Conservation (phyloP, 2,329 filamentous ascomycete genomes). For the Aspergillus ustus region DNA sequence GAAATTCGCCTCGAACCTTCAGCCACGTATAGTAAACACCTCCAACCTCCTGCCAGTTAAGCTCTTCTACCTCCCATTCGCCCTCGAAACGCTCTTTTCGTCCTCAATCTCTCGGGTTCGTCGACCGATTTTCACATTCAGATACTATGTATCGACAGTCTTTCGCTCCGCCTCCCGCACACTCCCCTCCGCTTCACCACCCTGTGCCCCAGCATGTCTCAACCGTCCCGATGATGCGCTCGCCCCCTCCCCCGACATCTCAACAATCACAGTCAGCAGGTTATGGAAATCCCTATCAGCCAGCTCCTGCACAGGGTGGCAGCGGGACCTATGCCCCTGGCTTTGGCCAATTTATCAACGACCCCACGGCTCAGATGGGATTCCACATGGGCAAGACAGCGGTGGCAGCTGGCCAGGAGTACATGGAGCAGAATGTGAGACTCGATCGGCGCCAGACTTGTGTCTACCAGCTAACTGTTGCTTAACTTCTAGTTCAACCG, state of each 20-base stretch:
- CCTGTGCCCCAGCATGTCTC: conserved; percentile 98
- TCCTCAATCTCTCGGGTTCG: conserved; percentile 17
- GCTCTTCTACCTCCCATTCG: conserved; percentile 15
- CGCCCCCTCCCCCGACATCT: conserved; percentile 78
- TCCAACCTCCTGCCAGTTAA: conserved; percentile 23
- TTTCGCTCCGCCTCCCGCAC: conserved; percentile 74
- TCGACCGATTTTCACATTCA: conserved; percentile 6
- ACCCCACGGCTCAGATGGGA: conserved; percentile 92
- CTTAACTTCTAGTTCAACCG: conserved; percentile 65
- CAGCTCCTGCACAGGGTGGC: conserved; percentile 47
- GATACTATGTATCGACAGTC: conserved; percentile 78
- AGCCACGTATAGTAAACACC: conserved; percentile 41
- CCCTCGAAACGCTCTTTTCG: conserved; percentile 1
- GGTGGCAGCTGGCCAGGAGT: conserved; percentile 88
- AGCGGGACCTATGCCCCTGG: conserved; percentile 55
- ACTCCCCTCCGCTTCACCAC: conserved; percentile 92
- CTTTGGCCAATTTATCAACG: conserved; percentile 93
- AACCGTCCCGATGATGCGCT: conserved; percentile 94
- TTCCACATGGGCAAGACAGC: conserved; percentile 93
- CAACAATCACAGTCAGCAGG: conserved; percentile 67
- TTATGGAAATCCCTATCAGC: conserved; percentile 57
- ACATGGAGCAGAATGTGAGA: conserved; percentile 87
- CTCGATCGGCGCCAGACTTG: background rate
- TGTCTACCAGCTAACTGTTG: background rate
- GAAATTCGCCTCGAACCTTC: conserved; percentile 21